Conservation (phyloP, 805 yeast species). For the Saccharomyces mikatae region DNA sequence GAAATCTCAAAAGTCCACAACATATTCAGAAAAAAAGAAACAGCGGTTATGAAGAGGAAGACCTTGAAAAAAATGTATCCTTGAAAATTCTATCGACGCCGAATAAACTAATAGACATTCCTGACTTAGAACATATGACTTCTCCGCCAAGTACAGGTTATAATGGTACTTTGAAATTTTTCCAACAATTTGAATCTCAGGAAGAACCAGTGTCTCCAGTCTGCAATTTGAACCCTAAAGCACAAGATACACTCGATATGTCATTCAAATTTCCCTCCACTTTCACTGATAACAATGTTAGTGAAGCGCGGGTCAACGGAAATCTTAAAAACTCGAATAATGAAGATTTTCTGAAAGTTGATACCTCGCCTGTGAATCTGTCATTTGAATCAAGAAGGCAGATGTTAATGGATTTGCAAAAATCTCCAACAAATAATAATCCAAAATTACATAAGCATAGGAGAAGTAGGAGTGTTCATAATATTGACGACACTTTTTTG, state of each 20-base stretch:
- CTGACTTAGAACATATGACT: slow-evolving; percentile 16
- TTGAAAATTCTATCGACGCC: slow-evolving; percentile 23
- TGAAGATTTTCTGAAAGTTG: slow-evolving; percentile 15
- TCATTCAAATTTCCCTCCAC: slow-evolving; percentile 20
- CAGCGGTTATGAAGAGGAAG: neutral
- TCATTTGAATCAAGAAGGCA: slow-evolving; percentile 20
- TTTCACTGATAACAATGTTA: neutral
- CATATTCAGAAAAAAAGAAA: neutral
- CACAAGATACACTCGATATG: slow-evolving; percentile 7
- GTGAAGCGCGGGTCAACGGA: neutral
- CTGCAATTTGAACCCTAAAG: neutral
- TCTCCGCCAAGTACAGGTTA: slow-evolving; percentile 8
- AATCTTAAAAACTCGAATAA: neutral
- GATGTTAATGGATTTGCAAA: slow-evolving; percentile 6
- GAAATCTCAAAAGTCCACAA: slow-evolving; percentile 14
- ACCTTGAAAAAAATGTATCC: slow-evolving; percentile 7
- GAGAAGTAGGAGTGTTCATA: slow-evolving; percentile 26
- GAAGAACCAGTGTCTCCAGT: neutral
- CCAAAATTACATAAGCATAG: slow-evolving; percentile 20
- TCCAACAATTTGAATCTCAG: slow-evolving; percentile 17
- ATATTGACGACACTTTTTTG: slow-evolving; percentile 11
- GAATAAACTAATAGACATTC: slow-evolving; percentile 21
- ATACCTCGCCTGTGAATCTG: slow-evolving; percentile 5
- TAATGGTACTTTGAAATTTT: slow-evolving; percentile 19
- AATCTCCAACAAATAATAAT: slow-evolving; percentile 5